Conservation (phyloP, 108 stramenopile genomes). For the Skeletonema marinoi region DNA sequence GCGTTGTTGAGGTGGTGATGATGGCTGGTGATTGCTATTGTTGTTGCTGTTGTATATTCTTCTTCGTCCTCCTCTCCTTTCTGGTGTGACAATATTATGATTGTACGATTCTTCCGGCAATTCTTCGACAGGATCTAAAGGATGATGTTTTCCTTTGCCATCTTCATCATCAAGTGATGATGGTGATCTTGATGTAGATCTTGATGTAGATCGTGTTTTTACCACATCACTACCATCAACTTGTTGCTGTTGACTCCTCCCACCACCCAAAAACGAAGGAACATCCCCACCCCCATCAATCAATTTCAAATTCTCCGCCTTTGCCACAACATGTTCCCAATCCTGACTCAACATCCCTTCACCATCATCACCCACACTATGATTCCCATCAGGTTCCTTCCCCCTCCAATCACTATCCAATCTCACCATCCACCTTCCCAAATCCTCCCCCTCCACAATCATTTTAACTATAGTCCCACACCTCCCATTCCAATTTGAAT, state of each 20-base stretch:
- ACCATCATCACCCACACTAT: background rate
- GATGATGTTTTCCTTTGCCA: background rate
- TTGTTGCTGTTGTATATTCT: background rate
- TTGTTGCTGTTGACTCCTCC: too few species aligned
- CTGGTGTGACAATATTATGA: background rate
- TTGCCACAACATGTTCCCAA: conserved; percentile 28
- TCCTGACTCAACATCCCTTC: background rate
- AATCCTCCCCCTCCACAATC: conserved; percentile 23
- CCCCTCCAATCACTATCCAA: conserved; percentile 33
- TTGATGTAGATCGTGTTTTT: too few species aligned
- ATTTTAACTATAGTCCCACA: conserved; percentile 27
- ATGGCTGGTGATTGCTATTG: background rate
- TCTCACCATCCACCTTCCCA: conserved; percentile 36
- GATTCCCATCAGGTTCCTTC: conserved; percentile 24
- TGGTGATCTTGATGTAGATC: background rate
- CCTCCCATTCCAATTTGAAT: conserved; percentile 33
- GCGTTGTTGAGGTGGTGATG: background rate
- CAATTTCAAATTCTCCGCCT: conserved; percentile 38
- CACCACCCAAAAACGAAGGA: background rate
- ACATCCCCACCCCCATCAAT: conserved; percentile 2
- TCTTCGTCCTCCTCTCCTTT: background rate
- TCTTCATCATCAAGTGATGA: too few species aligned
- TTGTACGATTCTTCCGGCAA: background rate
- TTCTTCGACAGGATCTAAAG: background rate
- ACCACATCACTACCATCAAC: too few species aligned